These are phyloP conservation scores for Fomitopsis schrenkii DNA, from an alignment of 1,284 basidiomycete species.

Conservation along the genomic window DNA sequence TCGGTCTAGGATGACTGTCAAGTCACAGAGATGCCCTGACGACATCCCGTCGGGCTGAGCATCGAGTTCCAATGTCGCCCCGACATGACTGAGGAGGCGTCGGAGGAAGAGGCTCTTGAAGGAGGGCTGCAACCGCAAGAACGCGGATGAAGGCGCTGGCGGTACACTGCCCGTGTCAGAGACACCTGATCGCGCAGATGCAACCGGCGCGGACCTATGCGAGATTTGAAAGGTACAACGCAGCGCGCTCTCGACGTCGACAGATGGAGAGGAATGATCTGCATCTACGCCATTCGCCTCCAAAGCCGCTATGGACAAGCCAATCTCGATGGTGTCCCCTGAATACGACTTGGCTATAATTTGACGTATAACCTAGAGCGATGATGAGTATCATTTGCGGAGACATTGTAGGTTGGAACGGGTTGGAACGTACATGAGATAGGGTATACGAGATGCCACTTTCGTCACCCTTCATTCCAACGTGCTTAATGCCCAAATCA, in stretches of 20 bases:
- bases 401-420: slow-evolving; percentile 9
- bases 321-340: slow-evolving; percentile 87
- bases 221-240: slow-evolving; percentile 58
- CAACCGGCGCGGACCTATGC: slow-evolving; percentile 30
- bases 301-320: slow-evolving; percentile 58
- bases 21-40: slow-evolving; percentile 48
- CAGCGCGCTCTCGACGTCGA: slow-evolving; percentile 28
- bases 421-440: slow-evolving; percentile 79
- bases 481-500: slow-evolving; percentile 80
- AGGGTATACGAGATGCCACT: slow-evolving; percentile 77
- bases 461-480: slow-evolving; percentile 82
- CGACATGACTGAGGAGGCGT: slow-evolving; percentile 63
- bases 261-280: slow-evolving; percentile 16
- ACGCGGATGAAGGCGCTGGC: slow-evolving; percentile 6
- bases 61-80: slow-evolving; percentile 54
- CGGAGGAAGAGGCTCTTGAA: slow-evolving; percentile 63
- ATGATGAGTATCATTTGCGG: slow-evolving; percentile 13
- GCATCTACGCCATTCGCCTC: background rate
- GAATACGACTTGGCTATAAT: slow-evolving; percentile 61
- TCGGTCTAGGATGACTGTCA: slow-evolving; percentile 52
- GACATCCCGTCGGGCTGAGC: slow-evolving; percentile 37
- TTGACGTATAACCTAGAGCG: slow-evolving; percentile 75
- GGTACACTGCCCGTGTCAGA: background rate
- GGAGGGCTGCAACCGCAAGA: slow-evolving; percentile 43
- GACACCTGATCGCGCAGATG: slow-evolving; percentile 2